Evolutionary conservation across 2,329 filamentous ascomycete genomes (phyloP).

Genomic region (Parafenestella ontariensis): DNA sequence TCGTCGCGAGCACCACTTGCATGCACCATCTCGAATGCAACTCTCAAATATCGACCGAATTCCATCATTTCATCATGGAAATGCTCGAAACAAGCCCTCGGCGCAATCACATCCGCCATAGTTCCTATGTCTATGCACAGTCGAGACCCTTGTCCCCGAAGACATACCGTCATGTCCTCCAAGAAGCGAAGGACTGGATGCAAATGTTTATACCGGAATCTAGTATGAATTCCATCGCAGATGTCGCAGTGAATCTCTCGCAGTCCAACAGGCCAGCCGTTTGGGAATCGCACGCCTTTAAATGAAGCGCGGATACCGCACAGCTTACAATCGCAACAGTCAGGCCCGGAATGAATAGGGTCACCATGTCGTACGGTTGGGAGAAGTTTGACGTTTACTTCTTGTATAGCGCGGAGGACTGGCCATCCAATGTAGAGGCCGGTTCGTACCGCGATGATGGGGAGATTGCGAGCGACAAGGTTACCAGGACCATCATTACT

Average conservation of each 20-base stretch:
- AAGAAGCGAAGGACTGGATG: slow-evolving; percentile 1
- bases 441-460: not conserved
- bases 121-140: not conserved
- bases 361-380: not conserved
- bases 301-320: not conserved
- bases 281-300: not conserved
- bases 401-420: not conserved
- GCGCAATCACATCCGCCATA: not conserved
- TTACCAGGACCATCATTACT: too few species aligned
- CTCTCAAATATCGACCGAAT: not conserved
- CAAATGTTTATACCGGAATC: not conserved
- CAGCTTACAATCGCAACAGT: not conserved
- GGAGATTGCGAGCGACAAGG: not conserved
- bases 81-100: not conserved
- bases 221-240: not conserved
- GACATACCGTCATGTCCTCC: not conserved
- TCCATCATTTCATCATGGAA: not conserved
- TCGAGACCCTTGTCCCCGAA: not conserved
- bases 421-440: not conserved
- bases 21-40: not conserved
- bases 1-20: not conserved
- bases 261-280: not conserved
- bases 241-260: not conserved
- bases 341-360: not conserved
- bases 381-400: not conserved